phyloP scores from a whole-genome alignment of 305 asterid species.

The Stenogyne calaminthoides region DNA sequence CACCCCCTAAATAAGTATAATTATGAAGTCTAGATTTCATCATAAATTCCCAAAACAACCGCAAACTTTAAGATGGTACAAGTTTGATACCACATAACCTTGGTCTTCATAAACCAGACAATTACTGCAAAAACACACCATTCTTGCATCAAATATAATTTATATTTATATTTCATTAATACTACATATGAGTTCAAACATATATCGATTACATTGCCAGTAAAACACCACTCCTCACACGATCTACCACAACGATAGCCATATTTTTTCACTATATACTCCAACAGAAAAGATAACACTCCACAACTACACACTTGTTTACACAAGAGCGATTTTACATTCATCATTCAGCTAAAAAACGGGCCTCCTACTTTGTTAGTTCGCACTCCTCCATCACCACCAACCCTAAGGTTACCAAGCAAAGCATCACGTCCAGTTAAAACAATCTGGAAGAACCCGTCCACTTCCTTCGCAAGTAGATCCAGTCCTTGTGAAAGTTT shows the following conservation, averaged over 20 bases:
- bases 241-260: conserved; percentile 15
- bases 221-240: conserved; percentile 31
- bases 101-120: not conserved
- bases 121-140: not conserved
- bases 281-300: conserved; percentile 30
- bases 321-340: conserved; percentile 28
- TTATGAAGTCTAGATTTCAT: too few species aligned
- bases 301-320: conserved; percentile 31
- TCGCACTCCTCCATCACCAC: conserved; percentile 37
- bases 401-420: conserved; percentile 76
- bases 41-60: too few species aligned
- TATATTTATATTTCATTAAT: conserved; percentile 32
- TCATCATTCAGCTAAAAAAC: conserved; percentile 43
- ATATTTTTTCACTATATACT: conserved; percentile 24
- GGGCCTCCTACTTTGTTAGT: conserved; percentile 38
- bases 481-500: conserved; percentile 66
- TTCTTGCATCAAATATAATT: conserved; percentile 4
- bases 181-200: conserved; percentile 33
- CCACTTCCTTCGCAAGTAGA: conserved; percentile 69
- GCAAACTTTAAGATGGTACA: too few species aligned
- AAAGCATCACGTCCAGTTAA: conserved; percentile 81
- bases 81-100: too few species aligned
- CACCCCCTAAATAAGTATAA: too few species aligned
- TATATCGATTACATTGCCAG: conserved; percentile 25
- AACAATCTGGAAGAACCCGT: conserved; percentile 78